Evolutionary conservation across 768 basidiomycete genomes (phyloP), one percentile per base, ranked within the genome.

Genomic region (Cystobasidium tubakii): DNA sequence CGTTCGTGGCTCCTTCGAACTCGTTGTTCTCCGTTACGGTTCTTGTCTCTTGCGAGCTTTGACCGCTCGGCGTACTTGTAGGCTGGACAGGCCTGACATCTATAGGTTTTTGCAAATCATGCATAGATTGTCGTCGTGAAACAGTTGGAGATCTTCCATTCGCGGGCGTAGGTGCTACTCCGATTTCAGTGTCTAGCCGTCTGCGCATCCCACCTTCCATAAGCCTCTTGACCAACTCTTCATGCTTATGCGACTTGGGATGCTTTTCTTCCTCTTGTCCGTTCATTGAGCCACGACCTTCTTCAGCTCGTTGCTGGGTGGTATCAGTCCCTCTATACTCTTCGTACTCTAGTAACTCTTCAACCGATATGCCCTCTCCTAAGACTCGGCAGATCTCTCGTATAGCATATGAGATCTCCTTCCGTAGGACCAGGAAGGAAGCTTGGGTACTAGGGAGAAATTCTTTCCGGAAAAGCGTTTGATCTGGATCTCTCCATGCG

Each of bases 331-430:
- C 71, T 31, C 55, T 33, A 43, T 36, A 73, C 13, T 73, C 71
- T 55, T 62, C 25, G 34, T 73, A 73, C 39, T 73, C 55, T 25
- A 23, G 19, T 1, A 42, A 31, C 33, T 74, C 71, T 23, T 67
- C 69, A 4, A 70, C 43, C n/a, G 27, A 31, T 6, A 54, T 54
- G n/a, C 66, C 66, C 10, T 54, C 66, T 29, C 66, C 71, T 13
- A 76, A 31, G 21, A 72, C 72, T 0, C 29, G 25, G 23, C 63
- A 57, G 27, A 77, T 72, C 60, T 76, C 21, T 10, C 39, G 27
- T 15, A 77, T 39, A 15, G 72, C 43, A 15, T 60, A 36, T 9
- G 72, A 62, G n/a, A 76, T 72, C 19, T 50, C 62, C 2, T 50
- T 44, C 29, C 73, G 62, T 17, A 73, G 25, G 15, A 27, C 9